Base-by-base conservation (phyloP, 2,329 filamentous ascomycete genomes). In the Fusarium setosum region DNA sequence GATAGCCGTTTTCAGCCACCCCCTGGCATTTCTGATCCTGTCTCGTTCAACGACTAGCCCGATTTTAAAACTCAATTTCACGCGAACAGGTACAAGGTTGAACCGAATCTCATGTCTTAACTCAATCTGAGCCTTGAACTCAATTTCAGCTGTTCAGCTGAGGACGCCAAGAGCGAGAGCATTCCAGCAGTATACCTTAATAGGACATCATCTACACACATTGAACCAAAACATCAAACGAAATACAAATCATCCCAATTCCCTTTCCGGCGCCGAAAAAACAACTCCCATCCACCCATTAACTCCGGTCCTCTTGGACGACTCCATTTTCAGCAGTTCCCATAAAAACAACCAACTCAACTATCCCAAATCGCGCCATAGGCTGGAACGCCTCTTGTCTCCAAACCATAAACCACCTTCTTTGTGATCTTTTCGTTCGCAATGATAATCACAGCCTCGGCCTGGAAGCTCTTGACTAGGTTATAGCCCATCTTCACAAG, bases 341-440 rank as follows among this genome's bases (percentile, higher is more conserved):
- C n/a, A n/a, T n/a, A 47, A 26, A 10, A 37, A 44, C 60, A 50
- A 55, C 29, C 32, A 50, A 34, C 17, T 37, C 48, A 81, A 32
- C 79, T 81, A 61, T 93, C 92, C 79, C 90, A 94, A 69, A 94
- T 91, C 6, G 91, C 89, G 7, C 91, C 91, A 75, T 86, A 93
- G 5, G 90, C 89, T 4, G 88, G 83, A 9, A 93, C 76, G 0
- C 90, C 89, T 55, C 88, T 81, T 23, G 81, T 83, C 77, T 93
- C 90, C 49, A 94, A 77, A 1, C 84, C 88, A 72, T 89, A 90
- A 1, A 93, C 90, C 3, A 93, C 82, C 77, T 86, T 86, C 70
- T 83, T 83, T 5, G 90, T 93, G 21, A 92, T 83, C 59, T 78
- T 83, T 59, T 89, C 86, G 73, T 93, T 93, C 41, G 88, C 89